phyloP scores from a whole-genome alignment of 1,284 basidiomycete genomes.

The Malassezia caprae region DNA sequence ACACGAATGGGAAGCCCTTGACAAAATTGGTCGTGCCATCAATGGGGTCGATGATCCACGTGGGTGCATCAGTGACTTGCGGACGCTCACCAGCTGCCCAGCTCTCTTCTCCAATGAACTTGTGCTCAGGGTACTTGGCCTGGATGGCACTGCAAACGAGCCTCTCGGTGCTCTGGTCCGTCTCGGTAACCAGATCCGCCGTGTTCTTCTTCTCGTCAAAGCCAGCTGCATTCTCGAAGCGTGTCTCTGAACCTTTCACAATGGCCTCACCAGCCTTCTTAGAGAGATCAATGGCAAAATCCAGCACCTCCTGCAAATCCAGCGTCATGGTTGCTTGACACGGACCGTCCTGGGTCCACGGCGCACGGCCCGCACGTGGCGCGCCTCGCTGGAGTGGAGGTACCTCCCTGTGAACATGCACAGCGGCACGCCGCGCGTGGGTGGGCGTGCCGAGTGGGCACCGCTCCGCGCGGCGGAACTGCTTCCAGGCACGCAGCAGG shows the following conservation, averaged over 20 bases:
- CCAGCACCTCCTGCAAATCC: slow-evolving; percentile 50
- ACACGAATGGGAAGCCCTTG: slow-evolving; percentile 64
- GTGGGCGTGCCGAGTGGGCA: slow-evolving; percentile 6
- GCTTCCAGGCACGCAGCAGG: neutral
- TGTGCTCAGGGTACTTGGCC: slow-evolving; percentile 63
- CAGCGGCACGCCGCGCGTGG: neutral
- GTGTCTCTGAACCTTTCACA: slow-evolving; percentile 49
- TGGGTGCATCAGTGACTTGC: slow-evolving; percentile 70
- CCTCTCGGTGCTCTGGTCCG: slow-evolving; percentile 83
- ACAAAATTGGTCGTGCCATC: slow-evolving; percentile 92
- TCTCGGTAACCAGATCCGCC: slow-evolving; percentile 73
- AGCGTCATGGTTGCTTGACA: slow-evolving; percentile 5
- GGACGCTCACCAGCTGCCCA: slow-evolving; percentile 65
- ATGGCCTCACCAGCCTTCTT: slow-evolving; percentile 52
- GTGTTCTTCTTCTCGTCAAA: slow-evolving; percentile 45
- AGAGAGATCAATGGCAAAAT: slow-evolving; percentile 65
- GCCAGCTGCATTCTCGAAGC: slow-evolving; percentile 32
- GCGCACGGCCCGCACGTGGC: slow-evolving; percentile 2
- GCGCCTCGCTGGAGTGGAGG: neutral
- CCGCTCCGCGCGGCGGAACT: slow-evolving; percentile 11
- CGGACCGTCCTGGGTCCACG: neutral
- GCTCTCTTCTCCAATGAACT: slow-evolving; percentile 82
- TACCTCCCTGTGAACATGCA: neutral
- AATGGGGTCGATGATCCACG: slow-evolving; percentile 78
- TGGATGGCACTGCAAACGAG: slow-evolving; percentile 65